phyloP scores from a whole-genome alignment of 768 basidiomycete species.

The Termitomyces sp. region DNA sequence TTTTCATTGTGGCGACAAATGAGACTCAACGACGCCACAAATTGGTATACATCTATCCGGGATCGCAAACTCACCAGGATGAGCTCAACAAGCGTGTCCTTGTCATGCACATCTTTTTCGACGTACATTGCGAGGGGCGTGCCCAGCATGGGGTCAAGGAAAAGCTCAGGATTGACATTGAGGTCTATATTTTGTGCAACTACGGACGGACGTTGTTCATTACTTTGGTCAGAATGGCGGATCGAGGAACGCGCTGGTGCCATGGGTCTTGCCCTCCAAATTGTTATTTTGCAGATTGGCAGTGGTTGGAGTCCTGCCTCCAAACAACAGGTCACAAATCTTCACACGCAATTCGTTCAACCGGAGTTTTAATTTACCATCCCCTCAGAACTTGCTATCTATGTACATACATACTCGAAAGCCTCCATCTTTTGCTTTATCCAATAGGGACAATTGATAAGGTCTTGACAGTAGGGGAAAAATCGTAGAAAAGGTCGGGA shows the following conservation, averaged over 20 bases:
- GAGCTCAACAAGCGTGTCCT: constrained; percentile 54
- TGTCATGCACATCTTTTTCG: constrained; percentile 75
- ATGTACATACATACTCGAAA: not conserved
- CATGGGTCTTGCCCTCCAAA: constrained; percentile 60
- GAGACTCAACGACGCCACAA: not conserved
- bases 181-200: constrained; percentile 25
- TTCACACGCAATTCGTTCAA: constrained; percentile 16
- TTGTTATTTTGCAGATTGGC: constrained; percentile 28
- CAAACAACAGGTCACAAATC: constrained; percentile 12
- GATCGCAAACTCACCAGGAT: constrained; percentile 49
- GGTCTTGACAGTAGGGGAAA: not conserved
- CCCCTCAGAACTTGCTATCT: not conserved
- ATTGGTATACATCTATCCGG: not conserved
- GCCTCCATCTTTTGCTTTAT: not conserved
- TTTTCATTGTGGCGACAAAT: not conserved
- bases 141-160: constrained; percentile 81
- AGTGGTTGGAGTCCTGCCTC: constrained; percentile 44
- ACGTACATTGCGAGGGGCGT: constrained; percentile 69
- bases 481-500: not conserved
- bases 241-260: constrained; percentile 65
- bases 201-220: constrained; percentile 23
- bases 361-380: constrained; percentile 13
- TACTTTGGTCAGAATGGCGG: constrained; percentile 40
- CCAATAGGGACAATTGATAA: not conserved
- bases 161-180: constrained; percentile 45